Evolutionary conservation across 2,329 filamentous ascomycete genomes (phyloP), one percentile per base, ranked within the genome.

Genomic region (Hypoxylon sp.): DNA sequence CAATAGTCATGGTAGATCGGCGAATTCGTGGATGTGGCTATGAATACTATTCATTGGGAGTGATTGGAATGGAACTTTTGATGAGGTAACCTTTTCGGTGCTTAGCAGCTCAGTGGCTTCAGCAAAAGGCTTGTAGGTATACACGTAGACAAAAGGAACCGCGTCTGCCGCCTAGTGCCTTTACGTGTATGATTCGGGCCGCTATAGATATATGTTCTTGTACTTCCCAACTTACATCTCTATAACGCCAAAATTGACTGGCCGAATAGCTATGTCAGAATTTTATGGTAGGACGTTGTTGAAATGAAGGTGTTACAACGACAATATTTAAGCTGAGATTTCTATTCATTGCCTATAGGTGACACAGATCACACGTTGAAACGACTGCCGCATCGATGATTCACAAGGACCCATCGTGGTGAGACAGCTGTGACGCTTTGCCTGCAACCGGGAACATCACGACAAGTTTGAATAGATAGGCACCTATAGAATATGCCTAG

Each of bases 211-310:
- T 44, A 14, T 33, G 28, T 22, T 16, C 7, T 38, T 59, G 36
- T 16, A 30, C n/a, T 33, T 58, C 48, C 22, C 49, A 11, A 64
- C 61, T 64, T 52, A 64, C 61, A 64, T 64, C 3, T 64, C 20
- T 33, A 24, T 60, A 8, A 45, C 18, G 11, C 22, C 26, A 28
- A 30, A 12, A 44, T 42, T 16, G 18, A 9, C 33, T 53, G 38
- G 32, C 20, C 33, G 20, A 16, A 45, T 40, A 46, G n/a, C 36
- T 52, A 40, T 20, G 20, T n/a, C 16, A 26, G 6, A 14, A n/a
- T 7, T 36, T 26, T 26, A 26, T 9, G 33, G 18, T 26, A 54
- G 28, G 7, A 30, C 20, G 28, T 26, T 11, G 33, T 50, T 58
- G 28, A 28, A 49, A 45, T 33, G 22, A 33, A n/a, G 36, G 28